A percentile compares a stretch with the other conserved stretches of the same genome.
phyloP scores from a whole-genome alignment of 1,284 basidiomycete genomes.

The Porogramme epimiltina region DNA sequence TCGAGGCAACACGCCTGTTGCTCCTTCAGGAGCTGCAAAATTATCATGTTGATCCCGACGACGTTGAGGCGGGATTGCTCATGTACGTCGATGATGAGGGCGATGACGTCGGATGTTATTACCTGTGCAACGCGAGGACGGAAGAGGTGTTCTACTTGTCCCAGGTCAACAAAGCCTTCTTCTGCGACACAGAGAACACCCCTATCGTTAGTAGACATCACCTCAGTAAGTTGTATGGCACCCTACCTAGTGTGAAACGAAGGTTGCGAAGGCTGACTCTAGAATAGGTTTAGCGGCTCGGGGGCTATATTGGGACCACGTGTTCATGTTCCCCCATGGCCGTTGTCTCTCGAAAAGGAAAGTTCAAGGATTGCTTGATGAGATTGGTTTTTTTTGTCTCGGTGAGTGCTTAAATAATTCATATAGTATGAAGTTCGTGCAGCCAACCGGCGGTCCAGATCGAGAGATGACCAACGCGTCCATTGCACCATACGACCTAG shows the following conservation, averaged over 20 bases:
- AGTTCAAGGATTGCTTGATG: background rate
- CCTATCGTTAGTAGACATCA: slow-evolving; percentile 8
- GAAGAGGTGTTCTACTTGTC: slow-evolving; percentile 23
- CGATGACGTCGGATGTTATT: slow-evolving; percentile 18
- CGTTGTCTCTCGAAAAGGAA: background rate
- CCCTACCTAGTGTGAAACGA: too few relatives aligned
- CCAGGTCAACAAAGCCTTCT: slow-evolving; percentile 1
- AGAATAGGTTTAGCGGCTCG: background rate
- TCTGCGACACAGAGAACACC: background rate
- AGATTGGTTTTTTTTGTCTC: slow-evolving; percentile 6
- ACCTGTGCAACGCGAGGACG: slow-evolving; percentile 12
- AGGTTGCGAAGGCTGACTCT: too few relatives aligned
- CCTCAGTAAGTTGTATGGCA: slow-evolving; percentile 22
- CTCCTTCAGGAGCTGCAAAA: background rate
- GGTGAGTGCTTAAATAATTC: slow-evolving; percentile 8
- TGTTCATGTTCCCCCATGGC: slow-evolving; percentile 23
- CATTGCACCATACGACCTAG: slow-evolving; percentile 12
- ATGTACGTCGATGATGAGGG: slow-evolving; percentile 4
- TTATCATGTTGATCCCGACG: background rate
- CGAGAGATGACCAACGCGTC: slow-evolving; percentile 20
- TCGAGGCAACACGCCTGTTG: slow-evolving; percentile 1
- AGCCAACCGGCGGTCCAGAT: slow-evolving; percentile 11
- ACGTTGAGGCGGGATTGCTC: slow-evolving; percentile 18
- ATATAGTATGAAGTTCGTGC: background rate
- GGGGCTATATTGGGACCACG: slow-evolving; percentile 12